These are phyloP conservation scores for Phtheirospermum japonicum DNA, from an alignment of 257 asterid genomes.

Conservation along the genomic window DNA sequence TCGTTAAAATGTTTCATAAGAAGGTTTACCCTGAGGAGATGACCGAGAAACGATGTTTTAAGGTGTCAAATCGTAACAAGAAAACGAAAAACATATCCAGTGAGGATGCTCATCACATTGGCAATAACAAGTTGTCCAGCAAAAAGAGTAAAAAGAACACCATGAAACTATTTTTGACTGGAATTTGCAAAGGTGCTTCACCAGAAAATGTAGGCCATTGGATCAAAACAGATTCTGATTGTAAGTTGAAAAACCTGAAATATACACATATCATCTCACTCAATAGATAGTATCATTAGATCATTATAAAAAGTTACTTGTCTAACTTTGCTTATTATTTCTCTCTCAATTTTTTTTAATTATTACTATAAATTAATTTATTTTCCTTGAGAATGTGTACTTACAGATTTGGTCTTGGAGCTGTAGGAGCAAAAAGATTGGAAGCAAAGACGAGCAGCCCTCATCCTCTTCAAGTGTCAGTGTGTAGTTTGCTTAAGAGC, in stretches of 20 bases:
- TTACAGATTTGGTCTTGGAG: background rate
- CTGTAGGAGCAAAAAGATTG: background rate
- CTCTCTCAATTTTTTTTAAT: background rate
- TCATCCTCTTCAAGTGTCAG: background rate
- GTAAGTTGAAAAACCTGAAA: background rate
- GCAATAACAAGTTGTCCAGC: background rate
- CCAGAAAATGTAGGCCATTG: background rate
- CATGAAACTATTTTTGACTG: background rate
- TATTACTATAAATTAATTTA: background rate
- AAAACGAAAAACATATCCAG: background rate
- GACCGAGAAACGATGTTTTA: background rate
- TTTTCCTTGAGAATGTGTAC: background rate
- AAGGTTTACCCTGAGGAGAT: conserved; percentile 3
- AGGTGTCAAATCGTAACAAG: background rate
- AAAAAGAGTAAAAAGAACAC: background rate
- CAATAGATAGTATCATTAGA: background rate
- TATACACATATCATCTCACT: background rate
- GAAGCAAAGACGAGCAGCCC: background rate
- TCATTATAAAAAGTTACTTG: background rate
- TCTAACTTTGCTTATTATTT: background rate
- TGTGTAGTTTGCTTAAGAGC: background rate
- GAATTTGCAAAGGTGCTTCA: background rate
- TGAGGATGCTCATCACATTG: background rate
- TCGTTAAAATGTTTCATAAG: conserved; percentile 1
- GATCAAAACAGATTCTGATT: conserved; percentile 6